Evolutionary conservation across 2,329 filamentous ascomycete species (phyloP).

Genomic region (Sarocladium oryzae): DNA sequence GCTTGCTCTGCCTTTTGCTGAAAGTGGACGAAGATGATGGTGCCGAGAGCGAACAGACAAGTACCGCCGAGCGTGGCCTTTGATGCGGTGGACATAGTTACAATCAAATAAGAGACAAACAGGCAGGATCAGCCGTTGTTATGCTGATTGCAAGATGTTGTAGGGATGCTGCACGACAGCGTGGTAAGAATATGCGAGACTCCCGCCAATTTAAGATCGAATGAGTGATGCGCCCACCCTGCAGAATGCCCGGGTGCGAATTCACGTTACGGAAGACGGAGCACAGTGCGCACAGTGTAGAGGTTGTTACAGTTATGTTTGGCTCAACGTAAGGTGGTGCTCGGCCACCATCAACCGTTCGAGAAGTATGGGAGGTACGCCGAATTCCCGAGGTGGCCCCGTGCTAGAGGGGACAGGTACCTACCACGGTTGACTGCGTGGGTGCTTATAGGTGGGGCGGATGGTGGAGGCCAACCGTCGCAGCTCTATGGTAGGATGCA

Average conservation of each 20-base stretch:
- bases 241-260: not conserved
- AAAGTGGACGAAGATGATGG: constrained; percentile 82
- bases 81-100: constrained; percentile 89
- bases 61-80: constrained; percentile 79
- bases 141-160: not conserved
- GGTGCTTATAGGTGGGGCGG: not conserved
- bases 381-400: constrained; percentile 9
- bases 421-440: not conserved
- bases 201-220: not conserved
- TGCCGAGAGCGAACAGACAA: constrained; percentile 66
- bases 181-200: not conserved
- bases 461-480: constrained; percentile 1
- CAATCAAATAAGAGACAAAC: too few relatives aligned
- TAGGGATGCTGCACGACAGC: too few relatives aligned
- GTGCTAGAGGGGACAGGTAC: not conserved
- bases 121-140: too few relatives aligned
- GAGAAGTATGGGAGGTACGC: not conserved
- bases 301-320: not conserved
- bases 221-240: not conserved
- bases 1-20: constrained; percentile 78
- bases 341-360: not conserved
- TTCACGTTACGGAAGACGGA: too few relatives aligned
- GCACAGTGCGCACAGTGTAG: constrained; percentile 6
- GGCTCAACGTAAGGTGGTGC: not conserved
- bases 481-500: not conserved